These are phyloP conservation scores for Penicillium macrosclerotiorum DNA, from an alignment of 495 filamentous ascomycete genomes.

Conservation along the genomic window DNA sequence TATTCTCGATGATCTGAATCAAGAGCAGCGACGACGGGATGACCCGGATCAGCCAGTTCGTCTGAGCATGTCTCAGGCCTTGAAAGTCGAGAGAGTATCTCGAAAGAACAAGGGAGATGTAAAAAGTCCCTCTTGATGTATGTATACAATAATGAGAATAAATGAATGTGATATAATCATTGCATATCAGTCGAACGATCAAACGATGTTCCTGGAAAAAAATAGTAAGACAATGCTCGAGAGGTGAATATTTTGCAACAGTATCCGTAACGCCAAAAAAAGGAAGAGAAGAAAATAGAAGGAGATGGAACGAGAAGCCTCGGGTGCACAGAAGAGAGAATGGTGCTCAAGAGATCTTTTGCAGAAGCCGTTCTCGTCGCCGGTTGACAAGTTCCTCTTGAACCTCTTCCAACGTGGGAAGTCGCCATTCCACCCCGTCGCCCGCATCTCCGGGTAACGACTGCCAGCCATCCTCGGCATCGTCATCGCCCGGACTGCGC, in stretches of 20 bases:
- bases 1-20: constrained; percentile 72
- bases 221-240: constrained; percentile 9
- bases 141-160: constrained; percentile 23
- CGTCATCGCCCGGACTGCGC: constrained; percentile 43
- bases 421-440: constrained; percentile 78
- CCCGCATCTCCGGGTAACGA: constrained; percentile 82
- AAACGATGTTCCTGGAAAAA: constrained; percentile 6
- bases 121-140: constrained; percentile 21
- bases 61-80: constrained; percentile 44
- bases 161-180: constrained; percentile 3
- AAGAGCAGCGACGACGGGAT: constrained; percentile 45
- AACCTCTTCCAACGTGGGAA: constrained; percentile 86
- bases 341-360: constrained; percentile 68
- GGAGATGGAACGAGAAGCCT: too few species aligned
- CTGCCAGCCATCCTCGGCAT: constrained; percentile 67
- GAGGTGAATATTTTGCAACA: constrained; percentile 21
- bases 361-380: constrained; percentile 74
- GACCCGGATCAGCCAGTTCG: constrained; percentile 37
- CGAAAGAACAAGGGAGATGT: constrained; percentile 31
- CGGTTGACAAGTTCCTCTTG: constrained; percentile 89
- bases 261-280: constrained; percentile 27
- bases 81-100: constrained; percentile 36
- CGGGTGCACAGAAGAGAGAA: too few species aligned
- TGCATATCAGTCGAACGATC: constrained; percentile 21
- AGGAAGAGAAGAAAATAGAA: constrained; percentile 13